These are phyloP conservation scores for Keqinozyma sinolaborantium DNA, from an alignment of 1,139 yeast genomes.

Conservation along the genomic window DNA sequence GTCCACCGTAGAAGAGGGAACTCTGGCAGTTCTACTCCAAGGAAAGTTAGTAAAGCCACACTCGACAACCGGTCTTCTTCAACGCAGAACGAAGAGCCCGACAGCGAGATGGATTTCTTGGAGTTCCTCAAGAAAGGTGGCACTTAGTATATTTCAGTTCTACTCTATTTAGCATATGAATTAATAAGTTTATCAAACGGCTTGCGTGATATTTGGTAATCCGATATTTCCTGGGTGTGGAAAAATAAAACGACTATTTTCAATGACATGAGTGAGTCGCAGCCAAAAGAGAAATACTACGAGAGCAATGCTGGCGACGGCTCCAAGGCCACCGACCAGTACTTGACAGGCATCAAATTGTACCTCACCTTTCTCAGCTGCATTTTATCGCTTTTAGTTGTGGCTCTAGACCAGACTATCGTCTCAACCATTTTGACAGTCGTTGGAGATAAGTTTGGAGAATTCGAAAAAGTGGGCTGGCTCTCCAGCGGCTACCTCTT, in stretches of 20 bases:
- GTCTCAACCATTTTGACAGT: constrained; percentile 54
- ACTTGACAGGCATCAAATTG: constrained; percentile 41
- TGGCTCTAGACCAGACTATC: constrained; percentile 69
- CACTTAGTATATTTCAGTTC: constrained; percentile 3
- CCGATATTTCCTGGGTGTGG: no score
- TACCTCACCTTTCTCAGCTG: constrained; percentile 42
- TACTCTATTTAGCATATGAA: background rate
- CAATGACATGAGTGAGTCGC: background rate
- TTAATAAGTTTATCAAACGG: no score
- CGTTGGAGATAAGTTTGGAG: constrained; percentile 52
- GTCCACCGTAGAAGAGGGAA: constrained; percentile 6
- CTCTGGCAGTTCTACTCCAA: constrained; percentile 11
- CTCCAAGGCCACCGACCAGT: constrained; percentile 45
- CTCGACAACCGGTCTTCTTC: constrained; percentile 6
- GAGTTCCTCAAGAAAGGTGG: constrained; percentile 49
- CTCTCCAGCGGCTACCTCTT: constrained; percentile 56
- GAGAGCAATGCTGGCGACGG: constrained; percentile 60
- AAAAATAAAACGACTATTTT: no score
- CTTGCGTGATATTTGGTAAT: no score
- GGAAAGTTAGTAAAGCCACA: constrained; percentile 10
- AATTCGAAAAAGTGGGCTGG: constrained; percentile 60
- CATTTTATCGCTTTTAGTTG: constrained; percentile 49
- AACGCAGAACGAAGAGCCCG: constrained; percentile 11
- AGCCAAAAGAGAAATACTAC: constrained; percentile 19
- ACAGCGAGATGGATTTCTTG: constrained; percentile 44